These are phyloP conservation scores for Saccharum hybrid DNA, from an alignment of 202 grass and related monocot genomes.

Conservation along the genomic window DNA sequence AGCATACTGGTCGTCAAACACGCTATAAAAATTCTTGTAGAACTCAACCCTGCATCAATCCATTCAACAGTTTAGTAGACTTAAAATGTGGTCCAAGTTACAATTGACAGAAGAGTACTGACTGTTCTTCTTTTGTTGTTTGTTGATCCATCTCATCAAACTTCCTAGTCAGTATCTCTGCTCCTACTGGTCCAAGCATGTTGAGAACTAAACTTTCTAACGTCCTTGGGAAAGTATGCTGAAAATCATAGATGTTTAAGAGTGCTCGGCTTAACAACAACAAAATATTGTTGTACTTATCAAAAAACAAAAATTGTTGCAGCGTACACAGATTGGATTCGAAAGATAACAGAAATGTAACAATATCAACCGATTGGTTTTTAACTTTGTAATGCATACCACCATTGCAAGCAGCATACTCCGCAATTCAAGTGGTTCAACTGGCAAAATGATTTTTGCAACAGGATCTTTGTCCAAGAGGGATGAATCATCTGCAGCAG, in stretches of 20 bases:
- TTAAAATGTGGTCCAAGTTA: not conserved
- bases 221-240: slow-evolving; percentile 89
- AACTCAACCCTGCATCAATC: slow-evolving; percentile 64
- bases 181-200: slow-evolving; percentile 76
- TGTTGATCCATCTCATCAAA: slow-evolving; percentile 87
- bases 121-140: slow-evolving; percentile 85
- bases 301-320: too few species aligned
- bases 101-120: slow-evolving; percentile 9
- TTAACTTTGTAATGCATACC: slow-evolving; percentile 57
- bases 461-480: slow-evolving; percentile 60
- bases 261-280: slow-evolving; percentile 8
- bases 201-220: slow-evolving; percentile 83
- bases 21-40: slow-evolving; percentile 84
- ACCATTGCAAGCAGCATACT: slow-evolving; percentile 70
- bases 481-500: slow-evolving; percentile 50
- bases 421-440: slow-evolving; percentile 69
- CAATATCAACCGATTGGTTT: slow-evolving; percentile 20
- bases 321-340: not conserved
- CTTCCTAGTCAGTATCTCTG: slow-evolving; percentile 92
- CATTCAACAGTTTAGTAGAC: slow-evolving; percentile 17
- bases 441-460: slow-evolving; percentile 71
- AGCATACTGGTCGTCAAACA: slow-evolving; percentile 80
- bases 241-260: slow-evolving; percentile 37
- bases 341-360: slow-evolving; percentile 1
- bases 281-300: not conserved